These are phyloP conservation scores for Bondarzewia mesenterica DNA, from an alignment of 1,284 basidiomycete species.

Conservation along the genomic window DNA sequence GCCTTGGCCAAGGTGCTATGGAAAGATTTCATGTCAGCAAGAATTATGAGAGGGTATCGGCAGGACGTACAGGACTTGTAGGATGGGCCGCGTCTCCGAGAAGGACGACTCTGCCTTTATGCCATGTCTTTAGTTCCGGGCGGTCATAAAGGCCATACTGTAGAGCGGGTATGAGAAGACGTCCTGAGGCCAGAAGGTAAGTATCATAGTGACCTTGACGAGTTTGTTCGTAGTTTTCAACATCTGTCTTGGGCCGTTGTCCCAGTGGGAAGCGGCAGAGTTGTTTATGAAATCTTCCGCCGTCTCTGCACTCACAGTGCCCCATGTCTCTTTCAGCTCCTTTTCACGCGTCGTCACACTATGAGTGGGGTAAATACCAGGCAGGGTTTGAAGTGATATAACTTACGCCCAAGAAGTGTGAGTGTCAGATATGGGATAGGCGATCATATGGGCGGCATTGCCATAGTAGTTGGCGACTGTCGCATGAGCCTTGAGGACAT, in stretches of 20 bases:
- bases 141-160: constrained; percentile 42
- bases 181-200: neutral
- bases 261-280: constrained; percentile 25
- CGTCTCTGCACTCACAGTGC: constrained; percentile 24
- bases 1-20: constrained; percentile 40
- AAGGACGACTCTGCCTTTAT: constrained; percentile 26
- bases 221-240: constrained; percentile 26
- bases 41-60: constrained; percentile 4
- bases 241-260: constrained; percentile 28
- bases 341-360: constrained; percentile 31
- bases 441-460: constrained; percentile 29
- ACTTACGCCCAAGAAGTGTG: constrained; percentile 31
- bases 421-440: constrained; percentile 27
- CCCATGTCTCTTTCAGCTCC: constrained; percentile 37
- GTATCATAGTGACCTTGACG: constrained; percentile 25
- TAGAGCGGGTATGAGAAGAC: neutral
- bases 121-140: constrained; percentile 34
- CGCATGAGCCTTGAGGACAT: constrained; percentile 9
- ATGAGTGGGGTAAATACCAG: neutral
- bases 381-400: neutral
- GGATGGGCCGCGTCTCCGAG: constrained; percentile 29
- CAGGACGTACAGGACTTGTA: constrained; percentile 22
- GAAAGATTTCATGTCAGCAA: constrained; percentile 1
- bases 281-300: constrained; percentile 23
- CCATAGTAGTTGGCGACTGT: constrained; percentile 29